Base-by-base conservation (phyloP, 768 basidiomycete species). In the Leucosporidium yakuticum region DNA sequence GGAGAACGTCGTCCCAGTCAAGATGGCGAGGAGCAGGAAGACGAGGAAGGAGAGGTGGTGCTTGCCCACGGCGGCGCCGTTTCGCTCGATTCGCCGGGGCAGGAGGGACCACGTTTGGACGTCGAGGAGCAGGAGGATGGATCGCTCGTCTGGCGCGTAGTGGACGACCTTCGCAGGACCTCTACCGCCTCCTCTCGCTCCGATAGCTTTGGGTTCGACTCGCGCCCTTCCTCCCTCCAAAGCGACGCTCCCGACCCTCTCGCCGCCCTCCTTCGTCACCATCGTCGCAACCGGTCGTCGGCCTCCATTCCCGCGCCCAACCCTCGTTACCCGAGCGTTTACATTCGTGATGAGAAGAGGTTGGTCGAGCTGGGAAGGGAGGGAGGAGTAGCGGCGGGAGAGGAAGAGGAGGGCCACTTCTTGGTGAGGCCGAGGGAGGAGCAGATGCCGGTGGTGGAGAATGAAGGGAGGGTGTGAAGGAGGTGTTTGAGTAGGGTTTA, bases 311-410 rank as follows among this genome's bases (percentile, higher is more conserved):
- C 63, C 53, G 49, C 50, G 54, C 29, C 31, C 49, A 23, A 62
- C 60, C 9, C n/a, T 27, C 31, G 55, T 27, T 67, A 59, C 59
- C 69, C 69, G 20, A 67, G 66, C n/a, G 60, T 71, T 50, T 71
- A 67, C 60, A 48, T 64, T 6, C 39, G 55, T 19, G 70, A 71
- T 29, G 70, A 71, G 50, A 32, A 36, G 23, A 57, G 64, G 29
- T 57, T 71, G 23, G 57, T 71, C 53, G 57, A 47, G 19, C 50
- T 71, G 11, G 67, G 53, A 5, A 48, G 67, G 51, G 60, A 71
- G 23, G 67, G 67, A 25, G 67, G 67, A n/a, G 53, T 68, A 34
- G 67, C 67, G 0, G 21, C 23, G 2, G 70, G 65, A 9, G 51
- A 48, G 4, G 48, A 64, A n/a, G 70, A 19, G 8, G 50, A 27